Evolutionary conservation across 805 yeast genomes (phyloP), one percentile per base, ranked within the genome.

Genomic region (Wickerhamomyces pijperi): DNA sequence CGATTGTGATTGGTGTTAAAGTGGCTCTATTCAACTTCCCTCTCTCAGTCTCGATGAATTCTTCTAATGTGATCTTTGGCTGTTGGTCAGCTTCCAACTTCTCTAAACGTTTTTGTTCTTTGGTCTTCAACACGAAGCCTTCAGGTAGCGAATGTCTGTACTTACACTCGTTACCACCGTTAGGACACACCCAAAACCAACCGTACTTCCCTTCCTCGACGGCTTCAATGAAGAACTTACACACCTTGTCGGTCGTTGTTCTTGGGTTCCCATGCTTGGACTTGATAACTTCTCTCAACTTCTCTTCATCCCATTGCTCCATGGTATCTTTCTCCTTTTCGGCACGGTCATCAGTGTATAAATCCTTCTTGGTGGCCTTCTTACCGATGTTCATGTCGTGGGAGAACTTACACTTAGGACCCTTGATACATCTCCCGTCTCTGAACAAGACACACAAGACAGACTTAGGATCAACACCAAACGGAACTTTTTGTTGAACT

Each of bases 181-280:
- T 85, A 20, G 98, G 98, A 67, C 98, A 92, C 17, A 73, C 70
- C 98, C 98, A 92, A 63, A 92, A 88, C 98, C 98, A 92, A 55
- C 98, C 98, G 58, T 92, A 92, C 58, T 90, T 90, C 42, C 90
- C 92, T 55, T 87, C 86, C 58, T 92, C 99, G 42, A 92, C 97
- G 0, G 98, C 97, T 43, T 87, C 95, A 48, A 92, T 84, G 65
- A 92, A 94, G 61, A 61, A 76, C 60, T 88, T 92, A 73, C 99
- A 92, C 36, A 92, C 84, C 49, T 74, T 92, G 47, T 90, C 97
- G 0, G 99, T 92, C 13, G 97, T 87, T 11, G 96, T 86, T 59
- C 78, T 78, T 40, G 81, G 87, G 59, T 92, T 92, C 38, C 98
- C 97, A 53, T 88, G 97, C 64, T 92, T 92, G 39, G 96, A 86